These are phyloP conservation scores for Hymenoscyphus fructigenus DNA, from an alignment of 2,329 filamentous ascomycete genomes.

Conservation along the genomic window DNA sequence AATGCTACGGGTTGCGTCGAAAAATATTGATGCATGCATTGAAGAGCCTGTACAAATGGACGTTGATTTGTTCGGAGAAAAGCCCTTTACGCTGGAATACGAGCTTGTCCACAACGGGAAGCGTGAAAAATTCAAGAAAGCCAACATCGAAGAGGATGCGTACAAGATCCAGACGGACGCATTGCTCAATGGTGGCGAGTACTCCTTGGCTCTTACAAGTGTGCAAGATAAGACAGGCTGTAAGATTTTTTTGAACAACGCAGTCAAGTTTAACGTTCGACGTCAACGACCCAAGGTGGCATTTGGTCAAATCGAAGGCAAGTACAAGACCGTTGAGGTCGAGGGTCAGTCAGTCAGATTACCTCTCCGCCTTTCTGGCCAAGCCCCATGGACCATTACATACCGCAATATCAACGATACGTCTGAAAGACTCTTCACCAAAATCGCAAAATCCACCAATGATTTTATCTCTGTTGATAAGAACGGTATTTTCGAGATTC, in stretches of 20 bases:
- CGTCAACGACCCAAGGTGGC: constrained; percentile 83
- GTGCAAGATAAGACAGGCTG: constrained; percentile 86
- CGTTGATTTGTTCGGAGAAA: constrained; percentile 74
- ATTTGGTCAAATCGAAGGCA: constrained; percentile 84
- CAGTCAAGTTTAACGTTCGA: constrained; percentile 80
- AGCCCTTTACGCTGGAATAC: constrained; percentile 87
- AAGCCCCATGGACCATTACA: constrained; percentile 77
- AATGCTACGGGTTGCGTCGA: constrained; percentile 57
- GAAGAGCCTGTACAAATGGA: constrained; percentile 76
- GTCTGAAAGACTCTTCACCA: constrained; percentile 48
- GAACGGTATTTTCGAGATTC: constrained; percentile 76
- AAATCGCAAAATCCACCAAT: constrained; percentile 54
- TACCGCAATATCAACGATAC: constrained; percentile 67
- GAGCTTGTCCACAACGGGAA: constrained; percentile 89
- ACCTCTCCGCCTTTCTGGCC: constrained; percentile 81
- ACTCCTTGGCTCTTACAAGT: constrained; percentile 80
- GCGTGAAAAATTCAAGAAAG: constrained; percentile 66
- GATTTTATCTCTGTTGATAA: constrained; percentile 64
- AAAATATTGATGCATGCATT: constrained; percentile 70
- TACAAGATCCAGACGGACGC: constrained; percentile 74
- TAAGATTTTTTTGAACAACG: constrained; percentile 80
- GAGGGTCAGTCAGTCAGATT: constrained; percentile 73
- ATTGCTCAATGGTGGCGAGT: constrained; percentile 81
- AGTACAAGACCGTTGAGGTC: constrained; percentile 70
- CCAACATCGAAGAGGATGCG: constrained; percentile 59